phyloP scores from a whole-genome alignment of 2,329 filamentous ascomycete species.

The Corniculantispora saksenae region DNA sequence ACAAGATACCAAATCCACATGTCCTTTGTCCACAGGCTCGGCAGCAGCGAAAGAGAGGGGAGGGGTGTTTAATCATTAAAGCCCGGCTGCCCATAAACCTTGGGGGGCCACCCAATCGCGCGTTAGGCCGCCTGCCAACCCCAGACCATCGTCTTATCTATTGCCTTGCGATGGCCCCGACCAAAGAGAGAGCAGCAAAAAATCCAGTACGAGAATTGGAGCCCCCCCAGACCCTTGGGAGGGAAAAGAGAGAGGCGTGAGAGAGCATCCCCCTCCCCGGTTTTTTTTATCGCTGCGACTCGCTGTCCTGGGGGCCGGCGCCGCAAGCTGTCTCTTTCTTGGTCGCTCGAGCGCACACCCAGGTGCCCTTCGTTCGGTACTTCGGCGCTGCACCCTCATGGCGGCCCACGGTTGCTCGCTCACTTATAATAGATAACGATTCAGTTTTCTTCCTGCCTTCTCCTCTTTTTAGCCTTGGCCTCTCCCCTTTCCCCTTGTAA shows the following conservation, averaged over 20 bases:
- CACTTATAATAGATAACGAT: slow-evolving; percentile 10
- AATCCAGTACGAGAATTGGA: background rate
- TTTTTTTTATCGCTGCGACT: slow-evolving; percentile 7
- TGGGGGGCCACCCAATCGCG: slow-evolving; percentile 3
- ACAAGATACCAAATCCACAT: slow-evolving; percentile 9
- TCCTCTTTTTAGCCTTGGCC: slow-evolving; percentile 17
- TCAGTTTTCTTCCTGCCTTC: slow-evolving; percentile 16
- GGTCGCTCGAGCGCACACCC: background rate
- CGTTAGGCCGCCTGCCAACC: slow-evolving; percentile 6
- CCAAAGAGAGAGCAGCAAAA: background rate
- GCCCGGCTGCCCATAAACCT: background rate
- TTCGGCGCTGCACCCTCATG: slow-evolving; percentile 2
- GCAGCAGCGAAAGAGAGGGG: background rate
- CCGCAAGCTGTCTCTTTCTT: background rate
- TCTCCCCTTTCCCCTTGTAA: slow-evolving; percentile 12
- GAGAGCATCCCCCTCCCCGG: background rate
- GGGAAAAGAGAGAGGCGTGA: background rate
- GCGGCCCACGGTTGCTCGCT: slow-evolving; percentile 4
- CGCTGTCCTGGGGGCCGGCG: background rate
- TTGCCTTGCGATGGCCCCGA: slow-evolving; percentile 11
- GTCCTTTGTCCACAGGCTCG: background rate
- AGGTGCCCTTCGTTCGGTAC: slow-evolving; percentile 8
- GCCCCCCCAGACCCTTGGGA: background rate
- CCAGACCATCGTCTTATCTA: slow-evolving; percentile 19
- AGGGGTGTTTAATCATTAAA: background rate